These are phyloP conservation scores for Acacia crassicarpa DNA, from an alignment of 306 rosid genomes.

Conservation along the genomic window DNA sequence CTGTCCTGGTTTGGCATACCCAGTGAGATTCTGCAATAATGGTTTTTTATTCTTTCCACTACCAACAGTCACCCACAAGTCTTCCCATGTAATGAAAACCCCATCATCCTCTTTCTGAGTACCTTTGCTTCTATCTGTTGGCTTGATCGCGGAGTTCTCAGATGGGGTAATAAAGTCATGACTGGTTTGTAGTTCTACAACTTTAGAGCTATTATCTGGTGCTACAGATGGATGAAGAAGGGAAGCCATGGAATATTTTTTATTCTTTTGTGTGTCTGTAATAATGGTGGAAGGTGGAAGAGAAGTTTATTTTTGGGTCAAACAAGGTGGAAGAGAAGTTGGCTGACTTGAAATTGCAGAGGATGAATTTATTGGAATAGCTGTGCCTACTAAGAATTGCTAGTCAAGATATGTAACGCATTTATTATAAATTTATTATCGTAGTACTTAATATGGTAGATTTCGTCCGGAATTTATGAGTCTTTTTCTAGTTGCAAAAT, in stretches of 20 bases:
- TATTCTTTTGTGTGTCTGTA: background rate
- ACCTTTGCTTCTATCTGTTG: background rate
- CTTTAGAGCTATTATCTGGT: background rate
- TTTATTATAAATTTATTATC: background rate
- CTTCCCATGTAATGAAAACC: constrained; percentile 30
- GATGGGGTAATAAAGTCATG: background rate
- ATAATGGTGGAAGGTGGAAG: background rate
- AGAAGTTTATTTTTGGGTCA: no score
- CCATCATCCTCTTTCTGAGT: background rate
- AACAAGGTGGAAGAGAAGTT: background rate
- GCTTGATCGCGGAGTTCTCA: background rate
- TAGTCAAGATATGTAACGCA: background rate
- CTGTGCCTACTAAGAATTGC: background rate
- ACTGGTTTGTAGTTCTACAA: background rate
- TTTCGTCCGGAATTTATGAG: background rate
- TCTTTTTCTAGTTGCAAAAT: background rate
- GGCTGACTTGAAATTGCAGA: background rate
- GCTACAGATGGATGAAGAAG: background rate
- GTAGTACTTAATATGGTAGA: background rate
- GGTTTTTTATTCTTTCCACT: constrained; percentile 21
- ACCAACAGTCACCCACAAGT: constrained; percentile 34
- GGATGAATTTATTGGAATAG: background rate
- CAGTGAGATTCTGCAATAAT: constrained; percentile 43
- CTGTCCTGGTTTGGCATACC: constrained; percentile 65
- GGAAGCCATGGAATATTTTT: background rate